phyloP scores from a whole-genome alignment of 257 asterid genomes.

The Solanum tacnaense region DNA sequence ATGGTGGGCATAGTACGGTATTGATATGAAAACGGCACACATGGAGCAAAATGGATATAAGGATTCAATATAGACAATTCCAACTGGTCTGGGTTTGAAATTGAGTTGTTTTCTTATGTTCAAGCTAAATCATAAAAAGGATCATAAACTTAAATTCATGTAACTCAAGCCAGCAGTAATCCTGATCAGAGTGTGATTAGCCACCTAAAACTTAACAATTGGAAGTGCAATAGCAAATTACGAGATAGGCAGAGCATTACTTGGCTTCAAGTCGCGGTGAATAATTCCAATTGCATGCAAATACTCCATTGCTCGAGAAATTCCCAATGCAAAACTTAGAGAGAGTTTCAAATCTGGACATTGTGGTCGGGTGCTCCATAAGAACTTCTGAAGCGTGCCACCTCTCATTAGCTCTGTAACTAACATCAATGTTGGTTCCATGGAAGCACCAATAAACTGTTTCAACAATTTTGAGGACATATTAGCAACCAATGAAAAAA shows the following conservation, averaged over 20 bases:
- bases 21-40: not conserved
- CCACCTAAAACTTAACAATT: not conserved
- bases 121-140: not conserved
- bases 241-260: constrained; percentile 19
- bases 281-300: constrained; percentile 44
- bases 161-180: not conserved
- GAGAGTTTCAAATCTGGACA: constrained; percentile 40
- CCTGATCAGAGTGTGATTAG: not conserved
- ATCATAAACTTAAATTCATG: not conserved
- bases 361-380: constrained; percentile 47
- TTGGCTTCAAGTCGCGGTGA: constrained; percentile 63
- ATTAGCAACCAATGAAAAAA: constrained; percentile 3
- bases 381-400: constrained; percentile 50
- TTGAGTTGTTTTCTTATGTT: not conserved
- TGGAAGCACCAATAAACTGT: constrained; percentile 48
- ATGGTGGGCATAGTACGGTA: not conserved
- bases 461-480: constrained; percentile 5
- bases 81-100: not conserved
- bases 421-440: constrained; percentile 44
- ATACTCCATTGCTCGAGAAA: constrained; percentile 57
- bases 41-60: not conserved
- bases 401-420: constrained; percentile 56
- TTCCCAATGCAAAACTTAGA: constrained; percentile 32
- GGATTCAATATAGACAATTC: not conserved
- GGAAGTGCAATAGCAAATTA: not conserved